A percentile compares a stretch with the other conserved stretches of the same genome.
Conservation (phyloP, 2,329 filamentous ascomycete species). For the Sphaerulina populicola region DNA sequence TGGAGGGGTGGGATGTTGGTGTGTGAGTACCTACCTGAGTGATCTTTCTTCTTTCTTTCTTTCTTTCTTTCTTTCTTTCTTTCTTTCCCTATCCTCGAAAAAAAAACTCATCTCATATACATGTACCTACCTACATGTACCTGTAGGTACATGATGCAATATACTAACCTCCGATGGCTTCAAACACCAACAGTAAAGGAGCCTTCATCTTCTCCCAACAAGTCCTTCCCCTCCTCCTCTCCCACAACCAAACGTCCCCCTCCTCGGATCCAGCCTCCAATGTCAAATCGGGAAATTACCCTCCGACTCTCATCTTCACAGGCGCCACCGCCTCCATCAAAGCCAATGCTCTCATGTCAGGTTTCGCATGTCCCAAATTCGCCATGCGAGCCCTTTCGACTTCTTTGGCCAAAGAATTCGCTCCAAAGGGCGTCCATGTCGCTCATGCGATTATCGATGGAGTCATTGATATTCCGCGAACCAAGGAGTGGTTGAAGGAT, state of each 20-base stretch:
- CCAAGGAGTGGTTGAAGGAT: conserved; percentile 52
- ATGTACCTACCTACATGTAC: too few relatives aligned
- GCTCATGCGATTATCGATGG: conserved; percentile 70
- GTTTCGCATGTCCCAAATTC: conserved; percentile 74
- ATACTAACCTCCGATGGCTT: not conserved
- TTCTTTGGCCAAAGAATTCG: conserved; percentile 73
- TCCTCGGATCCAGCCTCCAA: conserved; percentile 4
- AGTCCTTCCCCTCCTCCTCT: conserved; percentile 61
- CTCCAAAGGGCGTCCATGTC: conserved; percentile 74
- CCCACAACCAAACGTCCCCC: conserved; percentile 41
- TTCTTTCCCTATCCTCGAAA: too few relatives aligned
- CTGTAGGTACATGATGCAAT: too few relatives aligned
- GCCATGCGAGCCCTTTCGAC: conserved; percentile 66
- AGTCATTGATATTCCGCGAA: conserved; percentile 70
- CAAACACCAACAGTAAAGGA: conserved; percentile 45
- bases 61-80: not conserved
- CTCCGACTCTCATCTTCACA: conserved; percentile 75
- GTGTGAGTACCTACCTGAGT: too few relatives aligned
- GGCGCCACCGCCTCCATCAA: conserved; percentile 75
- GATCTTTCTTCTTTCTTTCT: not conserved
- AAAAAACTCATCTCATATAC: too few relatives aligned
- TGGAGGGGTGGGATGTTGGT: conserved; percentile 43
- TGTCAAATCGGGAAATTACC: conserved; percentile 45
- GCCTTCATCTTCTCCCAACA: conserved; percentile 69
- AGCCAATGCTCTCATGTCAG: conserved; percentile 58